Percentiles rank a stretch among this genome's conserved stretches.
Conservation (phyloP, 257 asterid genomes). For the Cruciata laevipes region DNA sequence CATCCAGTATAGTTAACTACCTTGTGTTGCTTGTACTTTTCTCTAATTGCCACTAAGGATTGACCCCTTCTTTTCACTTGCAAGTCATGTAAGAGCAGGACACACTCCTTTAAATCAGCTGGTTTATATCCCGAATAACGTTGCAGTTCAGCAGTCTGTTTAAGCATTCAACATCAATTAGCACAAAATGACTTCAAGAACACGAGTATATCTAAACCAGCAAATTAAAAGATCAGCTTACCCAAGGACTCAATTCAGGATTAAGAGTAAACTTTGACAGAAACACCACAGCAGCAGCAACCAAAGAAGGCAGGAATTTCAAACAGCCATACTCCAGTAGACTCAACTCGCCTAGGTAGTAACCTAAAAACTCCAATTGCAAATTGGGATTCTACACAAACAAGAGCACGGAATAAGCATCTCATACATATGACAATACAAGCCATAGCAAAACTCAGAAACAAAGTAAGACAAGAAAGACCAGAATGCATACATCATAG, state of each 20-base stretch:
- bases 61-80: conserved; percentile 52
- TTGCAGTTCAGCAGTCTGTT: conserved; percentile 39
- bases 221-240: conserved; percentile 13
- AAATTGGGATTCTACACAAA: conserved; percentile 37
- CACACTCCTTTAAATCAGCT: conserved; percentile 62
- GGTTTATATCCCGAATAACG: conserved; percentile 52
- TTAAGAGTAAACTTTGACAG: conserved; percentile 61
- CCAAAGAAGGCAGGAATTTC: conserved; percentile 70
- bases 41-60: conserved; percentile 55
- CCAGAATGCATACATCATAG: conserved; percentile 30
- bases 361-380: conserved; percentile 74
- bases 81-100: conserved; percentile 51
- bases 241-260: conserved; percentile 72
- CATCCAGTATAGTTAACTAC: conserved; percentile 18
- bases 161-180: background rate
- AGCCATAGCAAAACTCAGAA: background rate
- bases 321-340: conserved; percentile 64
- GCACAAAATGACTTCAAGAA: background rate
- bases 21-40: conserved; percentile 72
- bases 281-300: conserved; percentile 74
- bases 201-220: background rate
- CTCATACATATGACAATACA: background rate
- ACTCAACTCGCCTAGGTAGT: conserved; percentile 74
- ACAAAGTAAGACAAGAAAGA: background rate
- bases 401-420: conserved; percentile 15